These are phyloP conservation scores for Stephanodiscus minutulus DNA, from an alignment of 108 stramenopile species.

Conservation along the genomic window DNA sequence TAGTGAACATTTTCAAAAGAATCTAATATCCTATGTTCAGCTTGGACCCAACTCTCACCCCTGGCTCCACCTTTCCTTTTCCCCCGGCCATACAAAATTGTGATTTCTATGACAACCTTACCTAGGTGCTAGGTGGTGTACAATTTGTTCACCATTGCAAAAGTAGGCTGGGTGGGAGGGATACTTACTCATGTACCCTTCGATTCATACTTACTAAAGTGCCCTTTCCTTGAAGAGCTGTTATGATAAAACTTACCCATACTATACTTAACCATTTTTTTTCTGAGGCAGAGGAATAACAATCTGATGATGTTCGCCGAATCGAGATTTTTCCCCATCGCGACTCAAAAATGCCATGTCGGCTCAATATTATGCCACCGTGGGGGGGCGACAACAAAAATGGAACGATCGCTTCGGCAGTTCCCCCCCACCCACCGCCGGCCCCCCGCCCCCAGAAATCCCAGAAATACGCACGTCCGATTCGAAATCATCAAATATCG, in stretches of 20 bases:
- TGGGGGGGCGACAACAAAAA: too few relatives aligned
- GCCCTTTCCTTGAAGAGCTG: background rate
- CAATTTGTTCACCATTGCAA: too few relatives aligned
- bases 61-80: background rate
- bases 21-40: background rate
- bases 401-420: background rate
- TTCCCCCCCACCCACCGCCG: background rate
- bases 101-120: background rate
- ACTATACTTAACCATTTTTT: constrained; percentile 7
- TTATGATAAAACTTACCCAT: constrained; percentile 5
- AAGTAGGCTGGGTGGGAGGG: background rate
- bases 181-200: background rate
- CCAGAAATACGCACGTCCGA: too few relatives aligned
- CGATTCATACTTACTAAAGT: background rate
- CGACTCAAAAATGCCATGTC: too few relatives aligned
- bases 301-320: background rate
- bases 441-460: too few relatives aligned
- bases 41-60: background rate
- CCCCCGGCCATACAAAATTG: background rate
- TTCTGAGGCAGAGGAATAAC: background rate
- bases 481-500: background rate
- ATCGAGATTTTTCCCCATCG: too few relatives aligned
- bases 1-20: background rate
- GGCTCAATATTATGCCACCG: too few relatives aligned
- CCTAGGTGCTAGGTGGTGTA: background rate